These are phyloP conservation scores for Blechomonas ayalai DNA, from an alignment of 208 protist genomes.

Conservation along the genomic window DNA sequence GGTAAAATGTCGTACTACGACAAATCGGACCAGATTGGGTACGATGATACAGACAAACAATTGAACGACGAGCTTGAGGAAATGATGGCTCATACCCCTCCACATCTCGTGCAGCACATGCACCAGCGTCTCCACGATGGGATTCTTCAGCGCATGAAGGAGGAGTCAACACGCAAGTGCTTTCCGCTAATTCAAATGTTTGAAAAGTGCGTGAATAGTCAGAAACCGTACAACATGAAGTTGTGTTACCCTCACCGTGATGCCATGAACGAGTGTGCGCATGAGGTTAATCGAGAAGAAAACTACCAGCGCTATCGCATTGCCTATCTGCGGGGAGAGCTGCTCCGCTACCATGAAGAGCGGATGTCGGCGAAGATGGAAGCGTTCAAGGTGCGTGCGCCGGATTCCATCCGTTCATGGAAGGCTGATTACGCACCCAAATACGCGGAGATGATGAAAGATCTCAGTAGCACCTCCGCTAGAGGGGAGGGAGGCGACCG, in stretches of 20 bases:
- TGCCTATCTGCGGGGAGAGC: constrained; percentile 77
- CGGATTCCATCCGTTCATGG: constrained; percentile 64
- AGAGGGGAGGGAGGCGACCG: neutral
- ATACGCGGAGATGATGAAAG: constrained; percentile 80
- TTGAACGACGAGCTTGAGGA: constrained; percentile 73
- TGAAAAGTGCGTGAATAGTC: constrained; percentile 61
- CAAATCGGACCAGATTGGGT: constrained; percentile 77
- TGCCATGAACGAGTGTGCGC: constrained; percentile 78
- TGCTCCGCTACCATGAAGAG: constrained; percentile 68
- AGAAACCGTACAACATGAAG: constrained; percentile 50
- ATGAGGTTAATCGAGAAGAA: constrained; percentile 76
- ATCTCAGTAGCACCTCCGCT: constrained; percentile 22
- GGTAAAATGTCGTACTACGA: constrained; percentile 69
- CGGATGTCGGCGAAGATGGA: constrained; percentile 69
- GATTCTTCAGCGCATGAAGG: constrained; percentile 83
- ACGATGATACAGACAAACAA: constrained; percentile 65
- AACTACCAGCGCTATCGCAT: constrained; percentile 80
- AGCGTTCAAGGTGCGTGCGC: constrained; percentile 55
- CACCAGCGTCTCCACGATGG: constrained; percentile 84
- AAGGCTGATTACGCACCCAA: constrained; percentile 81
- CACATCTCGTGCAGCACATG: constrained; percentile 50
- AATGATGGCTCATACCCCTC: constrained; percentile 60
- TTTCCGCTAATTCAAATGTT: constrained; percentile 72
- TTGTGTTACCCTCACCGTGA: constrained; percentile 73
- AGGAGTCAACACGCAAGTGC: constrained; percentile 75